Evolutionary conservation across 2,329 filamentous ascomycete genomes (phyloP), one percentile per base, ranked within the genome.

Genomic region (Sporothrix humicola): DNA sequence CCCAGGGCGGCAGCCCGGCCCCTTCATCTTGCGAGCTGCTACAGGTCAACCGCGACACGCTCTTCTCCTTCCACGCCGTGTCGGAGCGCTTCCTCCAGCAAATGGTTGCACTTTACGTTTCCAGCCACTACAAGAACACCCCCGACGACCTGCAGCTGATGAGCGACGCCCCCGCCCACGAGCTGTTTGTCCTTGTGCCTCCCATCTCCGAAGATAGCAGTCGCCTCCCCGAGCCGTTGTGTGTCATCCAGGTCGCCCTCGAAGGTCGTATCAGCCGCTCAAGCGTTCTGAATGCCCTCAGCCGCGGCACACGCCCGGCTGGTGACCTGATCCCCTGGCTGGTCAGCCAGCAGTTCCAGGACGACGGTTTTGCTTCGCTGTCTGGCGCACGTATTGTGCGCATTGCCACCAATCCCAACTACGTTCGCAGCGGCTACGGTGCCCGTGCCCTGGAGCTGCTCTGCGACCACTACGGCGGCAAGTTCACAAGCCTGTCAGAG

Each of bases 121-220:
- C 96, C 42, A 97, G 94, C 71, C 94, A 97, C 82, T 98, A 99
- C 86, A 98, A 98, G 83, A 99, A 99, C 83, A 94, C 95, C 0
- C 96, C 96, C 0, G 97, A 99, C 79, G 96, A 99, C 79, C 87
- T 99, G n/a, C 96, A 98, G 81, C 88, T 99, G 73, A 97, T 99
- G 94, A 97, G 94, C 75, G 96, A 99, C 82, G 96, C 96, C 0
- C 96, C 96, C 1, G 95, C 96, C 0, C 96, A 99, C 82, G 95
- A 98, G 81, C 88, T 99, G 7, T 99, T 96, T 79, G 96, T 98
- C 10, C 89, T 99, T 31, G 94, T 97, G 2, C 92, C 95, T 2
- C 95, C 96, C 0, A 90, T 95, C 17, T 87, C 92, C 2, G 93
- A 95, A 77, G 89, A 91, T 71, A 90, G 90, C 72, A 91, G 91